These are phyloP conservation scores for Rhizopogon vulgaris DNA, from an alignment of 768 basidiomycete species.

Conservation along the genomic window DNA sequence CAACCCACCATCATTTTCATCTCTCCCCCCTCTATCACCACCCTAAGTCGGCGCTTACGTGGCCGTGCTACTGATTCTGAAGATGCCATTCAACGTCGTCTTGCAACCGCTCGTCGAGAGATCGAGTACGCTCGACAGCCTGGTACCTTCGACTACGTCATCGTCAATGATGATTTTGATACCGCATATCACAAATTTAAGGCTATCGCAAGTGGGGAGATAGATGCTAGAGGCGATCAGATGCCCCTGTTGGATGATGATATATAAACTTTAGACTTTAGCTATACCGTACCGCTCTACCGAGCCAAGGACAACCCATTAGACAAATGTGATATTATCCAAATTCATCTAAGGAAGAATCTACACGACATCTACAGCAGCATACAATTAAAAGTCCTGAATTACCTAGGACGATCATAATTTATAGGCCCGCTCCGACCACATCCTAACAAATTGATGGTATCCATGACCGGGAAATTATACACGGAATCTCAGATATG, in stretches of 20 bases:
- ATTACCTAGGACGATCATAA: no score
- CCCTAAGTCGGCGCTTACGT: constrained; percentile 63
- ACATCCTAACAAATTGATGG: no score
- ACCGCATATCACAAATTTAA: constrained; percentile 76
- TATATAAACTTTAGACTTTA: neutral
- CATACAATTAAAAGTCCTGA: no score
- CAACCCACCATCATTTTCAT: constrained; percentile 90
- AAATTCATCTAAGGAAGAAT: no score
- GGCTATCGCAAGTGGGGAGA: constrained; percentile 61
- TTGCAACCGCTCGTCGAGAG: constrained; percentile 74
- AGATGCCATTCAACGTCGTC: constrained; percentile 62
- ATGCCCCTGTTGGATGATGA: constrained; percentile 60
- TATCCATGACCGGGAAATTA: constrained; percentile 10
- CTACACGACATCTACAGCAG: no score
- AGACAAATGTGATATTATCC: no score
- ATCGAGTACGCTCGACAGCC: constrained; percentile 78
- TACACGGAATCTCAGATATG: constrained; percentile 69
- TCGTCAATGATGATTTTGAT: constrained; percentile 89
- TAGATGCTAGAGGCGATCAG: constrained; percentile 48
- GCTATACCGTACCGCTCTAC: neutral
- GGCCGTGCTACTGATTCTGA: constrained; percentile 83
- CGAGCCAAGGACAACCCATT: no score
- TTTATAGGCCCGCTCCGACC: no score
- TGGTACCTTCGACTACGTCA: constrained; percentile 70
- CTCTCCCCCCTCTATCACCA: constrained; percentile 76